Percentiles rank a stretch among this genome's conserved stretches.
phyloP scores from a whole-genome alignment of 805 yeast species.

The Yarrowia yakushimensis region DNA sequence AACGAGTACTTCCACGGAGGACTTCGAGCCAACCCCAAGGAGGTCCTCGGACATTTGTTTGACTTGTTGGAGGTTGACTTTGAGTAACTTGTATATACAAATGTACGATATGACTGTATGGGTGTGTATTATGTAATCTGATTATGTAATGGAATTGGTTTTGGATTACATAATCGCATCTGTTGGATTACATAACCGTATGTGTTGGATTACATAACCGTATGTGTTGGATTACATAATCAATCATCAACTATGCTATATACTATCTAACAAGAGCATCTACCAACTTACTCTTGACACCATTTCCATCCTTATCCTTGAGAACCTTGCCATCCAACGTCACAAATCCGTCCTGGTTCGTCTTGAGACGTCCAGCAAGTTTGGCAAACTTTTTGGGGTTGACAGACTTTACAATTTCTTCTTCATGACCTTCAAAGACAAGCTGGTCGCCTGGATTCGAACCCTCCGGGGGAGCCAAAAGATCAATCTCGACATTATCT shows the following conservation, averaged over 20 bases:
- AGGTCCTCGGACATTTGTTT: conserved; percentile 21
- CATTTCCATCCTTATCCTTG: not conserved
- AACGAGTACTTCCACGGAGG: conserved; percentile 25
- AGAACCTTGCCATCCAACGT: not conserved
- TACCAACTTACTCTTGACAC: not conserved
- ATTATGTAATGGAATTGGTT: too few species aligned
- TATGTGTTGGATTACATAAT: too few species aligned
- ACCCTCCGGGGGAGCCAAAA: conserved; percentile 1
- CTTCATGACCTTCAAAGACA: conserved; percentile 7
- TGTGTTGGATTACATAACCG: too few species aligned
- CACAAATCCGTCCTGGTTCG: not conserved
- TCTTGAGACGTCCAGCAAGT: not conserved
- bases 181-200: too few species aligned
- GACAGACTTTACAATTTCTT: conserved; percentile 1
- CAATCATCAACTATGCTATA: too few species aligned
- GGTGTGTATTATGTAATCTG: too few species aligned
- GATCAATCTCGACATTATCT: not conserved
- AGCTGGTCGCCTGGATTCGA: not conserved
- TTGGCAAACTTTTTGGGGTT: conserved; percentile 13
- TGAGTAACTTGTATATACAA: not conserved
- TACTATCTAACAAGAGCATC: conserved; percentile 1
- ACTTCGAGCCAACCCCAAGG: conserved; percentile 23
- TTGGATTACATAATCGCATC: too few species aligned
- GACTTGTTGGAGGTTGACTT: conserved; percentile 11
- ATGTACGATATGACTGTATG: too few species aligned